Base-by-base conservation (phyloP, 345 rosid species). In the Bruguiera parviflora region DNA sequence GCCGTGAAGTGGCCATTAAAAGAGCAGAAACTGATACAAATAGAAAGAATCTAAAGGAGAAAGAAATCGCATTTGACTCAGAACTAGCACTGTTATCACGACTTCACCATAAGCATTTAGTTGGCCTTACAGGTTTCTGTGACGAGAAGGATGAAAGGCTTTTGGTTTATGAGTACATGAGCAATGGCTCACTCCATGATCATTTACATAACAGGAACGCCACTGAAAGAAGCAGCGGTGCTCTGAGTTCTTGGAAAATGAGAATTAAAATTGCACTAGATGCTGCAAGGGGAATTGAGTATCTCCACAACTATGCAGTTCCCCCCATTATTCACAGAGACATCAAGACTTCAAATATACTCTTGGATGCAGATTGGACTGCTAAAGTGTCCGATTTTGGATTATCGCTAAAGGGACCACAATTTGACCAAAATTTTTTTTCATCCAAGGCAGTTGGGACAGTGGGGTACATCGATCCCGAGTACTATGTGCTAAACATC, bases 401-500 rank as follows among this genome's bases (percentile, higher is more conserved):
- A 49, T 65, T 86, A 56, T 86, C 93, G 16, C 64, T 86, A 13
- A 66, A 81, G 82, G 80, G 80, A 10, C 86, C 92, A 8, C 82
- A 75, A 37, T 69, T 77, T 8, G 87, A 79, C 67, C 76, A 77
- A 58, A 78, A 74, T 21, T 61, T 60, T 58, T 58, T 71, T 74
- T 74, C 87, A 39, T 68, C 79, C 33, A 80, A 71, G 71, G 88
- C 87, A n/a, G 90, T 66, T 2, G 90, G 90, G 8, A 88, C 93
- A 4, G 83, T 84, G 29, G 93, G 93, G 61, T 88, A 88, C 53
- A 88, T 88, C 25, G 93, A 88, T 75, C 93, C 93, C 0, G 93
- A 88, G 73, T 88, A 88, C 76, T 86, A 83, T 52, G 86, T 74
- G 21, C 29, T 71, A 22, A 83, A 84, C 64, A 78, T 80, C 2